A percentile compares a stretch with the other conserved stretches of the same genome.
These are phyloP conservation scores for Kondoa subrosea DNA, from an alignment of 768 basidiomycete genomes.

Conservation along the genomic window DNA sequence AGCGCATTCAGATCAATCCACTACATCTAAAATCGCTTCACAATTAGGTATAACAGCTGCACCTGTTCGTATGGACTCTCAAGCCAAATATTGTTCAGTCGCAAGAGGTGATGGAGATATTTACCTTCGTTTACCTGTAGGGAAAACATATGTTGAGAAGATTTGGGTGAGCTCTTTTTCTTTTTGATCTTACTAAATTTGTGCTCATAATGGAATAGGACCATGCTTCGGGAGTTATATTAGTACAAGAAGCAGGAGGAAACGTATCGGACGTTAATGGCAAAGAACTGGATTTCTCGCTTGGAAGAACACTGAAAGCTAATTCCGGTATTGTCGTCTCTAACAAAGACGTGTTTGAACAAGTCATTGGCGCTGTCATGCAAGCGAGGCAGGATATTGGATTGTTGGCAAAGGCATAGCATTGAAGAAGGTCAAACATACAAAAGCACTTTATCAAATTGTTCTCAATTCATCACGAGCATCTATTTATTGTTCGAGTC, in stretches of 20 bases:
- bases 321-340: constrained; percentile 81
- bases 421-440: not conserved
- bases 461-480: no score
- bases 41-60: constrained; percentile 48
- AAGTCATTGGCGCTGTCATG: constrained; percentile 58
- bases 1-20: constrained; percentile 73
- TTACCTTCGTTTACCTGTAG: constrained; percentile 61
- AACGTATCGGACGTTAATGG: constrained; percentile 72
- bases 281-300: constrained; percentile 59
- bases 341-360: constrained; percentile 49
- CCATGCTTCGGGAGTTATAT: constrained; percentile 68
- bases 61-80: constrained; percentile 79
- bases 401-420: not conserved
- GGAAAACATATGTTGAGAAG: constrained; percentile 68
- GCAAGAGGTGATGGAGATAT: constrained; percentile 68
- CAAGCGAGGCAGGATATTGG: constrained; percentile 33
- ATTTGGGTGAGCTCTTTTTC: constrained; percentile 55
- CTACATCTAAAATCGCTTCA: constrained; percentile 55
- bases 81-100: constrained; percentile 82
- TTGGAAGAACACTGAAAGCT: constrained; percentile 65
- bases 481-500: no score
- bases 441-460: no score
- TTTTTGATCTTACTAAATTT: not conserved
- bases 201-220: constrained; percentile 40
- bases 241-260: constrained; percentile 80